These are phyloP conservation scores for Coemansia furcata DNA, from an alignment of 192 early-diverging fungal species.

Conservation along the genomic window DNA sequence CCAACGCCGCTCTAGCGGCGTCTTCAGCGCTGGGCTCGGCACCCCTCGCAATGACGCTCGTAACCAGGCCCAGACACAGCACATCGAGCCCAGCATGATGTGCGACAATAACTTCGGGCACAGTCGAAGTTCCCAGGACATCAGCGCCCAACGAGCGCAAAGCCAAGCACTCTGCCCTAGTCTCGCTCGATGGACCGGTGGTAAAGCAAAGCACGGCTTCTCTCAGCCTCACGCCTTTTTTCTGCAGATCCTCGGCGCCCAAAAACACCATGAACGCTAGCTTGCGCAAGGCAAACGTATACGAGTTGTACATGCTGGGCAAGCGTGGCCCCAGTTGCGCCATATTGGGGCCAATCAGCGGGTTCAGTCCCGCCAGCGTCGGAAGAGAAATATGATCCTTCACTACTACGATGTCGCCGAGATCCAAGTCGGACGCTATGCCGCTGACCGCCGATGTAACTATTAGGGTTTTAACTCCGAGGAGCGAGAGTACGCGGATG, in stretches of 20 bases:
- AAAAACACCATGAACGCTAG: constrained; percentile 56
- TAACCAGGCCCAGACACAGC: constrained; percentile 76
- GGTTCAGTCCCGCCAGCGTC: constrained; percentile 70
- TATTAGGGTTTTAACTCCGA: constrained; percentile 73
- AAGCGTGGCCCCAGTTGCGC: constrained; percentile 81
- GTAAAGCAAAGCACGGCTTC: constrained; percentile 84
- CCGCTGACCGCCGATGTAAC: constrained; percentile 88
- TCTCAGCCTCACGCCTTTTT: constrained; percentile 52
- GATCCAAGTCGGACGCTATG: constrained; percentile 68
- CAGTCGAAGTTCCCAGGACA: constrained; percentile 85
- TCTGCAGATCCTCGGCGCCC: constrained; percentile 26
- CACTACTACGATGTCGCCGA: constrained; percentile 84
- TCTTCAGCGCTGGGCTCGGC: constrained; percentile 37
- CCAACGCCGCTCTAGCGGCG: constrained; percentile 31
- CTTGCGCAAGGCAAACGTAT: constrained; percentile 74
- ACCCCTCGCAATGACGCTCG: constrained; percentile 60
- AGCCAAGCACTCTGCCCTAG: constrained; percentile 75
- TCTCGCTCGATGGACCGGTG: constrained; percentile 91
- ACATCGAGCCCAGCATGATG: constrained; percentile 79
- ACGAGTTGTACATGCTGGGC: constrained; percentile 82
- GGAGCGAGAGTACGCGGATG: constrained; percentile 77
- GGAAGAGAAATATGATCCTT: constrained; percentile 78
- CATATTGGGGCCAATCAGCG: constrained; percentile 84
- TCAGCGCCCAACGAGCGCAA: constrained; percentile 72
- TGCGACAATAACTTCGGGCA: constrained; percentile 87